A percentile compares a stretch with the other conserved stretches of the same genome.
phyloP scores from a whole-genome alignment of 345 rosid genomes.

The Hibiscus tridactylites region DNA sequence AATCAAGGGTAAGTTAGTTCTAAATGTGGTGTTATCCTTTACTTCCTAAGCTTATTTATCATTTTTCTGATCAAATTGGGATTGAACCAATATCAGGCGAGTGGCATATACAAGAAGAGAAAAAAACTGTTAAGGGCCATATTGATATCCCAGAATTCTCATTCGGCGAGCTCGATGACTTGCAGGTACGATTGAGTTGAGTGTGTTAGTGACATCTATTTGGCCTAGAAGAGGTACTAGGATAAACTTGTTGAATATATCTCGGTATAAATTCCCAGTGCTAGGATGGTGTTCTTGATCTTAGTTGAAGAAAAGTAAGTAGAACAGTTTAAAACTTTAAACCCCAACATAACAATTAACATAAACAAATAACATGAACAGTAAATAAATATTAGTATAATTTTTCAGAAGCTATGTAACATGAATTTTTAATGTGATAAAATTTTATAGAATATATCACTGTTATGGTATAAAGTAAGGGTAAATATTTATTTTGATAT shows the following conservation, averaged over 20 bases:
- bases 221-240: not conserved
- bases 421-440: not conserved
- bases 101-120: slow-evolving; percentile 65
- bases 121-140: slow-evolving; percentile 47
- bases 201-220: not conserved
- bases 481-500: too few relatives aligned
- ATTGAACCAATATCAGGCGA: slow-evolving; percentile 45
- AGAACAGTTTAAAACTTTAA: not conserved
- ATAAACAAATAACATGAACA: not conserved
- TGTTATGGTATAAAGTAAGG: too few relatives aligned
- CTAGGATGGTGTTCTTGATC: not conserved
- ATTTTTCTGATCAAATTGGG: not conserved
- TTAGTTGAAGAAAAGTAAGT: not conserved
- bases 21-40: not conserved
- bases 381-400: too few relatives aligned
- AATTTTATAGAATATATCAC: too few relatives aligned
- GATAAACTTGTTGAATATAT: not conserved
- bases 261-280: not conserved
- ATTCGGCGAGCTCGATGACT: slow-evolving; percentile 85
- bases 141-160: slow-evolving; percentile 80
- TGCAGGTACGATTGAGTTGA: slow-evolving; percentile 50
- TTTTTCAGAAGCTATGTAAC: not conserved
- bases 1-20: slow-evolving; percentile 43
- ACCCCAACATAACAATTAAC: not conserved
- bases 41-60: not conserved